Evolutionary conservation across 2,329 filamentous ascomycete genomes (phyloP), one percentile per base, ranked within the genome.

Genomic region (Graphilbum ipis-grandicollis): DNA sequence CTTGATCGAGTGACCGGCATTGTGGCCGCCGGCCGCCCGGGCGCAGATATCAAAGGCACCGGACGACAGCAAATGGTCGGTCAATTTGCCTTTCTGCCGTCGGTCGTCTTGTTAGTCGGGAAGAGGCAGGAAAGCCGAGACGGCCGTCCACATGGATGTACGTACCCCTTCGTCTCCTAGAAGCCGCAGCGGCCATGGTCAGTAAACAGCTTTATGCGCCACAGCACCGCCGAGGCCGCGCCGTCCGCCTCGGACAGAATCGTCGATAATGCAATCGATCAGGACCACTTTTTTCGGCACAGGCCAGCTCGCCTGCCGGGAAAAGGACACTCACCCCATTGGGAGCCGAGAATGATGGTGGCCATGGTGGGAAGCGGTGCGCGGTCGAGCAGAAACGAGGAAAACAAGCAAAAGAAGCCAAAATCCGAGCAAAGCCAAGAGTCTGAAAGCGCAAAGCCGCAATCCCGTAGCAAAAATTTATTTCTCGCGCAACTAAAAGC

Each of bases 11-110:
- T 68, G 65, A 21, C 66, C 65, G 10, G 70, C 71, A 55, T 75
- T 75, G 55, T 75, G 71, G 36, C 71, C 71, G 38, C 70, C 70
- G 45, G 68, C 63, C 38, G 67, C 66, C 45, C 68, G 61, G 47
- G 68, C 69, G 57, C 68, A 73, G 46, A 74, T 55, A 23, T 43
- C 42, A 19, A 44, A 46, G 17, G 31, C 25, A 31, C 41, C 21
- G 6, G 37, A 40, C 36, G 43, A 34, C 13, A 46, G 39, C 18
- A 46, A 37, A 36, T 46, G 40, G 38, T 46, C 44, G 9, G 44
- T 46, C 21, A 46, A 33, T 31, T 46, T 46, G 39, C 44, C 44
- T 42, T 46, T 46, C 43, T 44, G 19, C 26, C 14, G 14, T 8
- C 6, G 22, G 10, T 4, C 2, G 15, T n/a, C n/a, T n/a, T n/a